phyloP scores from a whole-genome alignment of 1,284 basidiomycete genomes.

The Neonothopanus nambi region DNA sequence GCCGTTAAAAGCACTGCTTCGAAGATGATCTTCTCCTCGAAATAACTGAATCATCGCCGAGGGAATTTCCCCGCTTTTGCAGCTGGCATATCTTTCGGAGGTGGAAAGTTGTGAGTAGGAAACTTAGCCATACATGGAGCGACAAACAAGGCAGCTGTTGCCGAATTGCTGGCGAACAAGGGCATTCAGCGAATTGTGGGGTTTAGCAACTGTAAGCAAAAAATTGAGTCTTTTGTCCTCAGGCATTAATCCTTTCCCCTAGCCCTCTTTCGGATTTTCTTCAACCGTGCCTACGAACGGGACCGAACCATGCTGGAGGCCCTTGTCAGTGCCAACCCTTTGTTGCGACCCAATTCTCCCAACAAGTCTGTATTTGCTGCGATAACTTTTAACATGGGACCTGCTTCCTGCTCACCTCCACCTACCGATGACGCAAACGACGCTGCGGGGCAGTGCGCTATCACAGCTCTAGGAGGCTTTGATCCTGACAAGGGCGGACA shows the following conservation, averaged over 20 bases:
- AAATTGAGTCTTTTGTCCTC: background rate
- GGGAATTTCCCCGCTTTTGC: background rate
- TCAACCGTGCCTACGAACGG: background rate
- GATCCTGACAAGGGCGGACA: constrained; percentile 3
- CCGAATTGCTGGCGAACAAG: background rate
- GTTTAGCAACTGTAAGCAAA: background rate
- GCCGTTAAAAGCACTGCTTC: background rate
- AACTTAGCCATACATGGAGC: background rate
- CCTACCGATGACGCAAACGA: constrained; percentile 1
- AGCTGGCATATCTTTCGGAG: background rate
- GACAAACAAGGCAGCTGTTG: background rate
- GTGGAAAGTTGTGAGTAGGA: background rate
- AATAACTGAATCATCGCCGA: background rate
- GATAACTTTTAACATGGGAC: constrained; percentile 3
- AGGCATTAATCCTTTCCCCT: background rate
- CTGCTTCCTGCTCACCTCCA: background rate
- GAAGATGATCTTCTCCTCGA: no score
- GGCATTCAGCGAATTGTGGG: background rate
- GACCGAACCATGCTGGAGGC: background rate
- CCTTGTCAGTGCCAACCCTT: background rate
- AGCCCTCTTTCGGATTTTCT: background rate
- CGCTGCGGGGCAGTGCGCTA: constrained; percentile 5
- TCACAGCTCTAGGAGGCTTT: constrained; percentile 7
- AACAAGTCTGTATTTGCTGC: background rate
- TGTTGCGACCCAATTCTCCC: background rate